Percentiles rank a stretch among this genome's conserved stretches.
These are phyloP conservation scores for Exophiala spinifera DNA, from an alignment of 2,329 filamentous ascomycete genomes.

Conservation along the genomic window DNA sequence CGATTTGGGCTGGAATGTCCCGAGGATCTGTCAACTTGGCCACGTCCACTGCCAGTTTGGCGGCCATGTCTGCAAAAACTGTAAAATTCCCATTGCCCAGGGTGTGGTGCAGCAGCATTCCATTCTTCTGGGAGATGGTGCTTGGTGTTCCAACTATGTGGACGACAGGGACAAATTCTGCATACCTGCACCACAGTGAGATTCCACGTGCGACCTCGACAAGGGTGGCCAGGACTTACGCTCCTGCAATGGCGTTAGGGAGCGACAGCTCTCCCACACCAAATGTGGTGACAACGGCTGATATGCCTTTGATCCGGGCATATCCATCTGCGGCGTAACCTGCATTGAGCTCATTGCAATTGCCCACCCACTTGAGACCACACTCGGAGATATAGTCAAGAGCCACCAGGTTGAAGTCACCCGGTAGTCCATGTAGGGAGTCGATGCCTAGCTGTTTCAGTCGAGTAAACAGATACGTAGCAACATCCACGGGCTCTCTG, in stretches of 20 bases:
- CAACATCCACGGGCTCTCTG: slow-evolving; percentile 44
- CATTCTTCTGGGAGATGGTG: slow-evolving; percentile 49
- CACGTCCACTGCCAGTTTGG: slow-evolving; percentile 21
- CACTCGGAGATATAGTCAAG: slow-evolving; percentile 56
- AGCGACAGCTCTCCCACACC: slow-evolving; percentile 53
- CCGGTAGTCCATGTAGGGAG: slow-evolving; percentile 52
- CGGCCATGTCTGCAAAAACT: slow-evolving; percentile 26
- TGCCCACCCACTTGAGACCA: slow-evolving; percentile 58
- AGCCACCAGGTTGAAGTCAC: slow-evolving; percentile 44
- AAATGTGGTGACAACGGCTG: slow-evolving; percentile 52
- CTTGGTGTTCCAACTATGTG: slow-evolving; percentile 58
- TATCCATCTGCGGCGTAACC: slow-evolving; percentile 80
- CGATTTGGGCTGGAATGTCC: slow-evolving; percentile 27
- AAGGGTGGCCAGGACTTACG: slow-evolving; percentile 40
- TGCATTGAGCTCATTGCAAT: slow-evolving; percentile 61
- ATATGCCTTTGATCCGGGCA: slow-evolving; percentile 54
- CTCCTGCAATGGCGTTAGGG: slow-evolving; percentile 36
- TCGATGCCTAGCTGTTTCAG: slow-evolving; percentile 50
- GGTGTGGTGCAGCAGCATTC: slow-evolving; percentile 38
- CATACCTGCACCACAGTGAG: slow-evolving; percentile 43
- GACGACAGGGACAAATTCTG: slow-evolving; percentile 57
- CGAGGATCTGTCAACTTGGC: slow-evolving; percentile 24
- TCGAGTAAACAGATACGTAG: slow-evolving; percentile 51
- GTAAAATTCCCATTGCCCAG: slow-evolving; percentile 30
- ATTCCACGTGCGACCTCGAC: slow-evolving; percentile 39